A percentile compares a stretch with the other conserved stretches of the same genome.
Conservation (phyloP, 2,329 filamentous ascomycete genomes). For the Trichoderma harzianum region DNA sequence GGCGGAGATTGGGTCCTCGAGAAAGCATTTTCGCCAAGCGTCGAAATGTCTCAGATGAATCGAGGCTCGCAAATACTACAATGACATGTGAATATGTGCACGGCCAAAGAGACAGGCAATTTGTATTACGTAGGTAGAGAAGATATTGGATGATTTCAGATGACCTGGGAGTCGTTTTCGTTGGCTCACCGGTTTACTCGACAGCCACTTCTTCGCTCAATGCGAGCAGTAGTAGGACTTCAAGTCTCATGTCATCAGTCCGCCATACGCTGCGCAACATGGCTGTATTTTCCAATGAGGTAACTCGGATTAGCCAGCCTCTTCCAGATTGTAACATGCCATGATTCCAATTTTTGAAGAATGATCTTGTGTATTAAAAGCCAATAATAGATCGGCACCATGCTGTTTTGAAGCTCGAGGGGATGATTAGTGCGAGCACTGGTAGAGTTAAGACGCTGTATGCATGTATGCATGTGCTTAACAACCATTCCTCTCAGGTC, state of each 20-base stretch:
- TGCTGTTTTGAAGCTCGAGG: no score
- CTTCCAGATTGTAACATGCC: no score
- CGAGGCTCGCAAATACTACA: not conserved
- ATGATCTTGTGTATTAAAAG: no score
- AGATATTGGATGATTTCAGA: not conserved
- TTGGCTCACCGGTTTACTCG: not conserved
- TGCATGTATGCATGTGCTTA: no score
- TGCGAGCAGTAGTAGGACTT: not conserved
- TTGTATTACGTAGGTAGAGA: not conserved
- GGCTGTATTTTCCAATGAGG: no score
- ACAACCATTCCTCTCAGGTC: no score
- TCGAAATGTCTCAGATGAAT: not conserved
- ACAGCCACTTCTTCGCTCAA: not conserved
- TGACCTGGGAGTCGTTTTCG: not conserved
- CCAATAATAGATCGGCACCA: no score
- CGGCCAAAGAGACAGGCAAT: not conserved
- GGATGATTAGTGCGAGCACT: no score
- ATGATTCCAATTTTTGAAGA: no score
- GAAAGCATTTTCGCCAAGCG: not conserved
- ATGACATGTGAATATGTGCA: not conserved
- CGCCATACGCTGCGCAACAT: not conserved
- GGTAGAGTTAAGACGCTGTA: no score
- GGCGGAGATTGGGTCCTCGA: not conserved
- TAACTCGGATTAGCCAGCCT: no score
- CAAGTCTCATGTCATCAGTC: not conserved